phyloP scores from a whole-genome alignment of 148 eudicot species.

The Vaccinium vitisidaea region DNA sequence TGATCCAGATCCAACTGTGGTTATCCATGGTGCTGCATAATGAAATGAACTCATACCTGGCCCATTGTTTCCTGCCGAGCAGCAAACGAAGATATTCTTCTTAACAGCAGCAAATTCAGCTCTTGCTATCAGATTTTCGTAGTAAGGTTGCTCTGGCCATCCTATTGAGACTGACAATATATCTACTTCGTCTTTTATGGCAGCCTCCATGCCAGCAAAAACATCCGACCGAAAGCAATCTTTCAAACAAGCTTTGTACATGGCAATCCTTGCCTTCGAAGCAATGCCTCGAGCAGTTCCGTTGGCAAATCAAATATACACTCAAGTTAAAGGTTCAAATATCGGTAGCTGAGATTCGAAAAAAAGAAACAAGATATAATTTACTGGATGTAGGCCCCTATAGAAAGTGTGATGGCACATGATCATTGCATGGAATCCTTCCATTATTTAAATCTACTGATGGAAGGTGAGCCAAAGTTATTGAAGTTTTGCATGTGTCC shows the following conservation, averaged over 20 bases:
- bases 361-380: no score
- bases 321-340: no score
- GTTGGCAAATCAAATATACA: not conserved
- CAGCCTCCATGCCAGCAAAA: constrained; percentile 13
- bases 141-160: not conserved
- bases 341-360: no score
- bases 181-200: constrained; percentile 18
- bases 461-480: not conserved
- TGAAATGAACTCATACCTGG: not conserved
- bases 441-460: not conserved
- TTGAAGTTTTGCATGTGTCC: not conserved
- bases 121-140: constrained; percentile 5
- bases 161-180: constrained; percentile 18
- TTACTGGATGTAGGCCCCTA: no score
- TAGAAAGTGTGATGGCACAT: no score
- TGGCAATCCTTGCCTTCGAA: constrained; percentile 11
- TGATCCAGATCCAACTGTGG: constrained; percentile 17
- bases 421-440: no score
- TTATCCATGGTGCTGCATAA: constrained; percentile 18
- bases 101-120: constrained; percentile 10
- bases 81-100: constrained; percentile 10
- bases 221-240: constrained; percentile 1
- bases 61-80: constrained; percentile 19
- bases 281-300: constrained; percentile 20
- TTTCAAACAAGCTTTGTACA: constrained; percentile 14